Evolutionary conservation across 2,329 filamentous ascomycete species (phyloP).

Genomic region (Diaporthe sp.): DNA sequence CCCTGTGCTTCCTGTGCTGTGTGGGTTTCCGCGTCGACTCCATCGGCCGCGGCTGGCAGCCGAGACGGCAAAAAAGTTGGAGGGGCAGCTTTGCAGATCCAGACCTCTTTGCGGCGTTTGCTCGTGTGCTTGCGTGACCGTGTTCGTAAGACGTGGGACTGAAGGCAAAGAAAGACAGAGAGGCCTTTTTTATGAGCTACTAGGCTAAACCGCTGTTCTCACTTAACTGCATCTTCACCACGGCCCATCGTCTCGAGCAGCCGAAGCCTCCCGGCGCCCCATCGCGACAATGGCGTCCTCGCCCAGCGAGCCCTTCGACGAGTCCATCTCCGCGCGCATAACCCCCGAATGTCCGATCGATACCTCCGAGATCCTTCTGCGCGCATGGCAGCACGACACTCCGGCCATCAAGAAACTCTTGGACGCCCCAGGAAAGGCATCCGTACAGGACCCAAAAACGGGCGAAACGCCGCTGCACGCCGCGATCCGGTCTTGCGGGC

Average conservation of each 20-base stretch:
- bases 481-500: constrained; percentile 83
- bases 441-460: constrained; percentile 86
- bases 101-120: constrained; percentile 4
- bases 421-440: constrained; percentile 73
- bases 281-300: constrained; percentile 24
- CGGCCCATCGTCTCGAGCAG: background rate
- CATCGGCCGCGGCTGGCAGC: constrained; percentile 10
- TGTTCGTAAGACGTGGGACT: constrained; percentile 12
- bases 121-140: background rate
- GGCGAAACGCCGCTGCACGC: constrained; percentile 92
- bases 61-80: constrained; percentile 21
- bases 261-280: background rate
- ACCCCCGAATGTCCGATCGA: constrained; percentile 65
- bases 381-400: constrained; percentile 73
- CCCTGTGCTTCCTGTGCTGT: background rate
- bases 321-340: constrained; percentile 68
- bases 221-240: background rate
- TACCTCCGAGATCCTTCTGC: constrained; percentile 65
- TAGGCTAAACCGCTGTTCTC: background rate
- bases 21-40: constrained; percentile 25
- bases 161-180: background rate
- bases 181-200: background rate
- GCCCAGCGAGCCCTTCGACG: constrained; percentile 54
- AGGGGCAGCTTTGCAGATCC: constrained; percentile 32
- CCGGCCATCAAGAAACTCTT: constrained; percentile 78